A percentile compares a stretch with the other conserved stretches of the same genome.
These are phyloP conservation scores for Pythium brassicae DNA, from an alignment of 352 stramenopile genomes.

Conservation along the genomic window DNA sequence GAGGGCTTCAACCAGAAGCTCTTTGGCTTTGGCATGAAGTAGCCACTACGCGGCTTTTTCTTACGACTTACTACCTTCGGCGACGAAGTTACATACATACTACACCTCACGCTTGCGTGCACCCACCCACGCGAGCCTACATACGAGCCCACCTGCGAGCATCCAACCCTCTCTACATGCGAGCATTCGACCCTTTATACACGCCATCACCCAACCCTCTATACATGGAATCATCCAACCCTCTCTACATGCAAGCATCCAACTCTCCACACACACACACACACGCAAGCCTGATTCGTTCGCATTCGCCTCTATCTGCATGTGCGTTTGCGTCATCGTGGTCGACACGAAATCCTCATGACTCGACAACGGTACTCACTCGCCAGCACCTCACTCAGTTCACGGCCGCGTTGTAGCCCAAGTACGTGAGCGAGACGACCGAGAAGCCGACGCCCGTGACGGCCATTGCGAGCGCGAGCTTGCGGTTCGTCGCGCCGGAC, in stretches of 20 bases:
- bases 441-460: constrained; percentile 51
- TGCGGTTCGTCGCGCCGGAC: constrained; percentile 39
- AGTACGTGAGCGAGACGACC: constrained; percentile 63
- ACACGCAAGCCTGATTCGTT: too few species aligned
- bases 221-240: too few species aligned
- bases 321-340: too few species aligned
- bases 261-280: background rate
- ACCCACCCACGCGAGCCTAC: background rate
- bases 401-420: constrained; percentile 50
- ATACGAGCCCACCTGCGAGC: too few species aligned
- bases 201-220: too few species aligned
- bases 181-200: too few species aligned
- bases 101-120: background rate
- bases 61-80: too few species aligned
- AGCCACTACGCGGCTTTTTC: background rate
- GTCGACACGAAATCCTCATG: too few species aligned
- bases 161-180: too few species aligned
- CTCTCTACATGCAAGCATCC: too few species aligned
- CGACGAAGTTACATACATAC: too few species aligned
- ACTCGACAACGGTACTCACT: too few species aligned
- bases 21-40: constrained; percentile 68
- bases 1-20: constrained; percentile 79
- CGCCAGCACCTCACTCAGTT: constrained; percentile 13
- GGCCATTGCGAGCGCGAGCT: constrained; percentile 41
- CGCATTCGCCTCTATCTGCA: background rate